These are phyloP conservation scores for Atkinsonella texensis DNA, from an alignment of 2,329 filamentous ascomycete genomes.

Conservation along the genomic window DNA sequence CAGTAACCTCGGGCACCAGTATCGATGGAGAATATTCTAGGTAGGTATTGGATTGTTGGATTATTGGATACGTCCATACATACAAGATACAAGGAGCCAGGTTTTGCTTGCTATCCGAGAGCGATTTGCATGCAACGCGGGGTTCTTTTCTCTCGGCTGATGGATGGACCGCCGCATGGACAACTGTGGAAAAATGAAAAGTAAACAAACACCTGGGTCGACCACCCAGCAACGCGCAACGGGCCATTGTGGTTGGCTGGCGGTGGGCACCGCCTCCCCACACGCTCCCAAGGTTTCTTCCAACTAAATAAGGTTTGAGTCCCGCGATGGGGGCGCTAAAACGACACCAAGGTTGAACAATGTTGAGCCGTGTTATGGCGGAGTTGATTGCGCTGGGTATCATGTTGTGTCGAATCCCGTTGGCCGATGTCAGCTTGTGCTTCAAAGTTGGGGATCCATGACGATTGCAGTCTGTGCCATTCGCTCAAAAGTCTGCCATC, in stretches of 20 bases:
- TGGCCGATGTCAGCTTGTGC: too few species aligned
- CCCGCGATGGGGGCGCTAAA: not conserved
- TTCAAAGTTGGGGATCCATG: too few species aligned
- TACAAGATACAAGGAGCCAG: too few species aligned
- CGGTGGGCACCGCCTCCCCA: not conserved
- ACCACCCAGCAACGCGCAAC: constrained; percentile 12
- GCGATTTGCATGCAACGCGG: constrained; percentile 10
- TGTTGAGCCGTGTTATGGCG: too few species aligned
- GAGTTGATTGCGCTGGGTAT: too few species aligned
- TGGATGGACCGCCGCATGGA: constrained; percentile 1
- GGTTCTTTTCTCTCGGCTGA: constrained; percentile 8
- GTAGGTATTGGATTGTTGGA: too few species aligned
- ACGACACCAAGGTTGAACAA: not conserved
- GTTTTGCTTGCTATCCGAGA: not conserved
- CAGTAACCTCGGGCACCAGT: not conserved
- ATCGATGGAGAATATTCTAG: not conserved
- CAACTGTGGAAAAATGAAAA: constrained; percentile 9
- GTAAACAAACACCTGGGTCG: constrained; percentile 14
- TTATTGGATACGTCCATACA: not conserved
- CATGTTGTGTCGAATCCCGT: not conserved
- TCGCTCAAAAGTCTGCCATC: too few species aligned
- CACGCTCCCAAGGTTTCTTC: not conserved
- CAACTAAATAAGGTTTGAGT: not conserved
- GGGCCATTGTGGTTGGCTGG: constrained; percentile 1
- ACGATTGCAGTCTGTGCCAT: too few species aligned